Evolutionary conservation across 495 filamentous ascomycete genomes (phyloP), one percentile per base, ranked within the genome.

Genomic region (Pseudotulostoma volvatum): DNA sequence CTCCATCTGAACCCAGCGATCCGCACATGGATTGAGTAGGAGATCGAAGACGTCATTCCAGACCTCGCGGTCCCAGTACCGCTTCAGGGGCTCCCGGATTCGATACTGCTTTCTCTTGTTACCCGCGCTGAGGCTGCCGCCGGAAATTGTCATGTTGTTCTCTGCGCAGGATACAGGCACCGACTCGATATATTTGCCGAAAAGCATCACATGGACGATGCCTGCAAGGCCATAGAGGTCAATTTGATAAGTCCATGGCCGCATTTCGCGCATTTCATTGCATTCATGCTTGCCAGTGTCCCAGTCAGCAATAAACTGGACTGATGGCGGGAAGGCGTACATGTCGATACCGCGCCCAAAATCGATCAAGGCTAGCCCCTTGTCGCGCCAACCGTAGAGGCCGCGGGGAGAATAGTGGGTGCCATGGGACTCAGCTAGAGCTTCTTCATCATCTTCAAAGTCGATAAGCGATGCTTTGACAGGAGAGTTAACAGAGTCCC

Each of bases 291-390:
- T 67, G 14, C 70, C 67, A 2, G 81, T 81, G 56, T 86, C 77
- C 90, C 92, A 97, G 55, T 96, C 88, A 1, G 88, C 92, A 31
- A 94, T 69, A 61, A 97, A 97, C 45, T 82, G 77, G 13, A 92
- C 85, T 40, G 73, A 69, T 0, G 76, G 70, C 1, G 52, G 48
- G 64, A 96, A 97, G 3, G 71, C 75, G 37, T 71, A 71, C 85
- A 94, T 86, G 61, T 97, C 90, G 59, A 96, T 92, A 18, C 76
- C 82, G 2, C 92, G 76, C 4, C 90, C 90, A 50, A 97, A 96
- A 58, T 97, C 90, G 51, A 97, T 95, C 1, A 97, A 68, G 7
- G 71, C 66, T 3, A 96, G 52, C 14, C 90, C 90, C 47, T 92
- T 85, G 30, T 61, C 60, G 3, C 64, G 59, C 90, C 90, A 97